Evolutionary conservation across 805 yeast genomes (phyloP).

Genomic region (Ogataea corticis): DNA sequence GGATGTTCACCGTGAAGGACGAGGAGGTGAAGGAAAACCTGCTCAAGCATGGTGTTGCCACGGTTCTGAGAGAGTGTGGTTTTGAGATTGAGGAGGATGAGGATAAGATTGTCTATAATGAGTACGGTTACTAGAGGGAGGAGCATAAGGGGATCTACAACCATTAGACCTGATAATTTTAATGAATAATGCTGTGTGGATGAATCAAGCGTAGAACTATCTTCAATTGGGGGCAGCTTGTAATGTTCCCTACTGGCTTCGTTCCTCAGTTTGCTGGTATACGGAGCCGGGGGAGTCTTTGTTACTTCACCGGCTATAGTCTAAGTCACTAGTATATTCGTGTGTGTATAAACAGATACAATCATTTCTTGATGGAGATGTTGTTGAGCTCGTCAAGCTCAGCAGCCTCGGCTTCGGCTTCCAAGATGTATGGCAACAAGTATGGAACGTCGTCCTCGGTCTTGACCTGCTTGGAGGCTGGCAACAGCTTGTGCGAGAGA

Average conservation of each 20-base stretch:
- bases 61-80: conserved; percentile 65
- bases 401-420: conserved; percentile 88
- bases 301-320: no score
- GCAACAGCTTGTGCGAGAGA: conserved; percentile 80
- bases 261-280: no score
- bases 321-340: background rate
- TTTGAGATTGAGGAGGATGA: conserved; percentile 56
- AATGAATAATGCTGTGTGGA: no score
- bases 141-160: no score
- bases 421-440: conserved; percentile 84
- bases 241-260: no score
- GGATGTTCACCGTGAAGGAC: conserved; percentile 75
- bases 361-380: conserved; percentile 42
- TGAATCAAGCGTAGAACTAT: no score
- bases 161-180: no score
- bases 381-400: conserved; percentile 91
- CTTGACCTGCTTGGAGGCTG: conserved; percentile 73
- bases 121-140: conserved; percentile 54
- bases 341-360: conserved; percentile 2
- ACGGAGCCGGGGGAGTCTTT: no score
- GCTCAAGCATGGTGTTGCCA: conserved; percentile 45
- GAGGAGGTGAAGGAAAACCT: conserved; percentile 53
- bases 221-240: no score
- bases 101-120: conserved; percentile 51
- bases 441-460: conserved; percentile 81